A percentile compares a stretch with the other conserved stretches of the same genome.
phyloP scores from a whole-genome alignment of 208 protist species.

The Angomonas deanei region DNA sequence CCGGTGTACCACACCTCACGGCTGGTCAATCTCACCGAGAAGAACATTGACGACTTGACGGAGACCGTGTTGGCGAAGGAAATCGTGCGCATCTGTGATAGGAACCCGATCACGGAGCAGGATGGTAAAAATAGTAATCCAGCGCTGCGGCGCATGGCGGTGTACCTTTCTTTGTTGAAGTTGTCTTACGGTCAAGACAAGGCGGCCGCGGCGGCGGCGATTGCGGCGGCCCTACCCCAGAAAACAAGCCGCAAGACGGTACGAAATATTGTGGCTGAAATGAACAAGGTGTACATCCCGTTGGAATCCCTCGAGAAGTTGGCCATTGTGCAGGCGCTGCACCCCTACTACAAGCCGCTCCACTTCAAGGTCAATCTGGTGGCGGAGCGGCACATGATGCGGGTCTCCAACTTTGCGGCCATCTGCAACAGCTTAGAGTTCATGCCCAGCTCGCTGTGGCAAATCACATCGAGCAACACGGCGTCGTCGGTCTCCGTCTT shows the following conservation, averaged over 20 bases:
- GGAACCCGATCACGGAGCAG: neutral
- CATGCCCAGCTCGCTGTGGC: too few relatives aligned
- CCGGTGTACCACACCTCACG: neutral
- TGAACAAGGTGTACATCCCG: neutral
- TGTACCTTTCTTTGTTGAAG: slow-evolving; percentile 1
- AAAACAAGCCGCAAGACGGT: neutral
- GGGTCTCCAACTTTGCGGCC: neutral
- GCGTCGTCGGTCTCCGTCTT: too few relatives aligned
- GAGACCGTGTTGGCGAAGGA: too few relatives aligned
- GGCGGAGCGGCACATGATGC: slow-evolving; percentile 6
- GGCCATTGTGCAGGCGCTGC: neutral
- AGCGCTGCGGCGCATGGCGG: neutral
- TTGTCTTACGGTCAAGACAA: neutral
- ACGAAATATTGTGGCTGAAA: neutral
- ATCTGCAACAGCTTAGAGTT: neutral
- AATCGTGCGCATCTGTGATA: too few relatives aligned
- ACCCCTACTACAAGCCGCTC: neutral
- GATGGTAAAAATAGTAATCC: neutral
- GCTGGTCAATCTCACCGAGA: too few relatives aligned
- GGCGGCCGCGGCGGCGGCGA: neutral
- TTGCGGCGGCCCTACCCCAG: neutral
- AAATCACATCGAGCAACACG: too few relatives aligned
- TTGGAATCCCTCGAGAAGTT: neutral
- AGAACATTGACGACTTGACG: too few relatives aligned
- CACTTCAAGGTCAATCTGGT: neutral